A percentile compares a stretch with the other conserved stretches of the same genome.
phyloP scores from a whole-genome alignment of 106 monocot genomes.

The Phalaenopsis equestris region DNA sequence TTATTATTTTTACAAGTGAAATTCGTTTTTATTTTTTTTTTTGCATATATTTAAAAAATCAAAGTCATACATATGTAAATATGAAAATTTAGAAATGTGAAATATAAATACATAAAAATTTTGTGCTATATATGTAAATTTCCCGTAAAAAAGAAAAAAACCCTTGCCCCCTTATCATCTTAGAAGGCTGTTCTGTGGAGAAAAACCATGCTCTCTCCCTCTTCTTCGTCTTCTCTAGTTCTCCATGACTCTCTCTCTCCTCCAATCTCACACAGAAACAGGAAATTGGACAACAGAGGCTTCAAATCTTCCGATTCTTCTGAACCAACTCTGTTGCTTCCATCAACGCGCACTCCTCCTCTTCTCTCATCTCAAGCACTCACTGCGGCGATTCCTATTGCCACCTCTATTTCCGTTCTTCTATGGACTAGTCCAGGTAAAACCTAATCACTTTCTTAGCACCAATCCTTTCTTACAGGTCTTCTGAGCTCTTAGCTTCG shows the following conservation, averaged over 20 bases:
- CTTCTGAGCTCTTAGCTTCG: background rate
- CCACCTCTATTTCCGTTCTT: slow-evolving; percentile 43
- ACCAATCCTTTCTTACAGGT: background rate
- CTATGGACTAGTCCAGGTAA: slow-evolving; percentile 58
- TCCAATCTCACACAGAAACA: slow-evolving; percentile 1
- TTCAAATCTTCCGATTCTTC: background rate
- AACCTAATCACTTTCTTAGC: background rate
- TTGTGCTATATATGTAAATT: too few species aligned
- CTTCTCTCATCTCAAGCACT: slow-evolving; percentile 10
- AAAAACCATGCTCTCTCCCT: slow-evolving; percentile 28
- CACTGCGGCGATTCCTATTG: slow-evolving; percentile 20
- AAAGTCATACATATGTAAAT: too few species aligned
- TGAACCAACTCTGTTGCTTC: background rate
- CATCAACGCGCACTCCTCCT: background rate
- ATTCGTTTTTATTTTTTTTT: too few species aligned
- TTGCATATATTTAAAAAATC: too few species aligned
- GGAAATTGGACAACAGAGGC: background rate
- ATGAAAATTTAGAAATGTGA: too few species aligned
- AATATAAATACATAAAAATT: too few species aligned
- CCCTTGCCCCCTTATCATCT: too few species aligned
- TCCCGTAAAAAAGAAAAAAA: too few species aligned
- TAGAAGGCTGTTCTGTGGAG: background rate
- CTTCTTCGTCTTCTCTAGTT: slow-evolving; percentile 11
- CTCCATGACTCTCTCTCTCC: slow-evolving; percentile 9
- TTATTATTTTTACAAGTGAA: too few species aligned